phyloP scores from a whole-genome alignment of 2,329 filamentous ascomycete genomes.

The Diaporthe citriasiana region DNA sequence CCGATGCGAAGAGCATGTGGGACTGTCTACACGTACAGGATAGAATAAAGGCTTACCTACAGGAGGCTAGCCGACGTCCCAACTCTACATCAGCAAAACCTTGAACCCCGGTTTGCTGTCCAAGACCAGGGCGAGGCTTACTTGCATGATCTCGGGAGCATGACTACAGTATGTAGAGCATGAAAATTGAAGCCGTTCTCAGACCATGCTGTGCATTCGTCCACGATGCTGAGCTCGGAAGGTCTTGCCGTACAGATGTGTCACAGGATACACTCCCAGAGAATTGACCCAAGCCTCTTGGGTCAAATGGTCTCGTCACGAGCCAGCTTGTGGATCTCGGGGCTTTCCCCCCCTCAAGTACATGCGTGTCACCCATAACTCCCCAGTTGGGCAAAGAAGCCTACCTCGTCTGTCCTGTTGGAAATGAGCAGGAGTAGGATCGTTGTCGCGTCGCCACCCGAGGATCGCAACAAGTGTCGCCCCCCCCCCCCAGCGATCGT shows the following conservation, averaged over 20 bases:
- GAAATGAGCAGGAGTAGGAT: slow-evolving; percentile 11
- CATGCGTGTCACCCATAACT: neutral
- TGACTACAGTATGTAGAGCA: neutral
- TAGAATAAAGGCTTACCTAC: neutral
- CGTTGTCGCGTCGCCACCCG: neutral
- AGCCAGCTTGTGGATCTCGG: slow-evolving; percentile 9
- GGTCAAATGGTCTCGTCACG: slow-evolving; percentile 20
- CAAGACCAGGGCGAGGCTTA: neutral
- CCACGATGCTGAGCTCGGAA: neutral
- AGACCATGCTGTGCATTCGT: neutral
- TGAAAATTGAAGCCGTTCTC: neutral
- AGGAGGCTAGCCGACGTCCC: neutral
- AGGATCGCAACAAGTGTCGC: neutral
- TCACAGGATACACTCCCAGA: neutral
- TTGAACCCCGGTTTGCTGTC: neutral
- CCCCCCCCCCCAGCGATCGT: neutral
- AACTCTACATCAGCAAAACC: neutral
- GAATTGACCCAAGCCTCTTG: neutral
- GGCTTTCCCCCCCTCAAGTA: neutral
- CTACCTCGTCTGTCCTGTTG: neutral
- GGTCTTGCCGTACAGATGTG: neutral
- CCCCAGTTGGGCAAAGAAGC: neutral
- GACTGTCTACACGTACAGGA: neutral
- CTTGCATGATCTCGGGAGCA: neutral
- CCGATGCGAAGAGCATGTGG: neutral